A percentile compares a stretch with the other conserved stretches of the same genome.
These are phyloP conservation scores for Phaeolepiota aurea DNA, from an alignment of 768 basidiomycete genomes.

Conservation along the genomic window DNA sequence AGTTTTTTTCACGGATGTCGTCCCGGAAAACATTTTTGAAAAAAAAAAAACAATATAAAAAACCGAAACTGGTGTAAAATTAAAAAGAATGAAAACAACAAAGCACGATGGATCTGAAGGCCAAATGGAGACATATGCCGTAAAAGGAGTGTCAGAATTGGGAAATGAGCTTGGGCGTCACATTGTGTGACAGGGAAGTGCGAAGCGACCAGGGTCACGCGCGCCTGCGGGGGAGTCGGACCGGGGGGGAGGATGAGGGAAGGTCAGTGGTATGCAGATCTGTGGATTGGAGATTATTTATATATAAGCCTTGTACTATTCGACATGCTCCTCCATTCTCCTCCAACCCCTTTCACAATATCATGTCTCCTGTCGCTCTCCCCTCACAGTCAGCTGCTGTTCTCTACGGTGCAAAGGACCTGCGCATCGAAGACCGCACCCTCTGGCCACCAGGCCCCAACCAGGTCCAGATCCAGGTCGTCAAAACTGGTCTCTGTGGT, in stretches of 20 bases:
- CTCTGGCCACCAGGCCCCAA: slow-evolving; percentile 64
- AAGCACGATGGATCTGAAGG: neutral
- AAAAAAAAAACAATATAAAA: neutral
- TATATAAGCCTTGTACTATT: slow-evolving; percentile 8
- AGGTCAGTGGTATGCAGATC: slow-evolving; percentile 7
- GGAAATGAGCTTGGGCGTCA: neutral
- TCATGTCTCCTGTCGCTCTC: slow-evolving; percentile 35
- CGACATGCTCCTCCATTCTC: slow-evolving; percentile 8
- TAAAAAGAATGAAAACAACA: neutral
- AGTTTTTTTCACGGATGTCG: too few relatives aligned
- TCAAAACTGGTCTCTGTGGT: slow-evolving; percentile 87
- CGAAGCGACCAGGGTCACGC: neutral
- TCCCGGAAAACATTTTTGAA: neutral
- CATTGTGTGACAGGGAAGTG: neutral
- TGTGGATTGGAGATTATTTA: too few relatives aligned
- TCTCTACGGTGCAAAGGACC: slow-evolving; percentile 76
- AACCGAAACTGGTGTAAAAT: neutral
- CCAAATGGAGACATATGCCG: neutral
- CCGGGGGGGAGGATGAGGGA: neutral
- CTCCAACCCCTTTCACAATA: slow-evolving; percentile 10
- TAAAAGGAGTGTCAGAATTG: neutral
- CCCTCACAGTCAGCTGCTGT: slow-evolving; percentile 65
- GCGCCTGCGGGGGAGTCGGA: slow-evolving; percentile 2
- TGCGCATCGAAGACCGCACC: slow-evolving; percentile 69
- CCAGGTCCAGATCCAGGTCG: slow-evolving; percentile 74